Evolutionary conservation across 257 asterid genomes (phyloP), one percentile per base, ranked within the genome.

Genomic region (Solanum chmielewskii): DNA sequence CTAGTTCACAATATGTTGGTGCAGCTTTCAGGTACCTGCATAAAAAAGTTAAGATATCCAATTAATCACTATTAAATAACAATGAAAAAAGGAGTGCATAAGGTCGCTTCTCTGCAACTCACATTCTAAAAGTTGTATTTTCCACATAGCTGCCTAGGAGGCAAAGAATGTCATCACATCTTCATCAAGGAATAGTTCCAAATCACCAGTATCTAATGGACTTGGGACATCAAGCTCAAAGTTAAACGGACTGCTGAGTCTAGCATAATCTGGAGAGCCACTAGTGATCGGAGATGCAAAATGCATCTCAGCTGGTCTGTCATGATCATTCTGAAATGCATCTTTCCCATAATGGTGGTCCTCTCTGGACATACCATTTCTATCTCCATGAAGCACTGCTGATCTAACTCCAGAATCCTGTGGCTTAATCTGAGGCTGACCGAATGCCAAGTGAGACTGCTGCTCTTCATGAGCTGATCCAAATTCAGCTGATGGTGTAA

Each of bases 391-490:
- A 21, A 86, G 37, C 75, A 84, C 82, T 12, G 87, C 87, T 39
- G 86, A 73, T 69, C 87, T 66, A 29, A 86, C 71, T 60, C 87
- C 91, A 89, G 88, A 83, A 88, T 86, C 85, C 37, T 49, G 89
- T 62, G 89, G 80, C 68, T 90, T 83, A 39, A 84, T 85, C 85
- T 89, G 95, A 82, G 90, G 76, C 37, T 90, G 91, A 83, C 83
- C 88, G 71, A 88, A 89, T n/a, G 87, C 83, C 33, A 83, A 86
- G 47, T 73, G 91, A 78, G 94, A 83, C 83, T 86, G 91, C 75
- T 89, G 92, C 33, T 86, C 91, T 75, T 90, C 89, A 84, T 69
- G 90, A 83, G 82, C 77, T 41, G 92, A 45, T 39, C 88, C 91
- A 85, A 86, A 88, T 25, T 75, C 90, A 86, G 85, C 66, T 49